Evolutionary conservation across 2,329 filamentous ascomycete species (phyloP).

Genomic region (Colletotrichum cordylinicola): DNA sequence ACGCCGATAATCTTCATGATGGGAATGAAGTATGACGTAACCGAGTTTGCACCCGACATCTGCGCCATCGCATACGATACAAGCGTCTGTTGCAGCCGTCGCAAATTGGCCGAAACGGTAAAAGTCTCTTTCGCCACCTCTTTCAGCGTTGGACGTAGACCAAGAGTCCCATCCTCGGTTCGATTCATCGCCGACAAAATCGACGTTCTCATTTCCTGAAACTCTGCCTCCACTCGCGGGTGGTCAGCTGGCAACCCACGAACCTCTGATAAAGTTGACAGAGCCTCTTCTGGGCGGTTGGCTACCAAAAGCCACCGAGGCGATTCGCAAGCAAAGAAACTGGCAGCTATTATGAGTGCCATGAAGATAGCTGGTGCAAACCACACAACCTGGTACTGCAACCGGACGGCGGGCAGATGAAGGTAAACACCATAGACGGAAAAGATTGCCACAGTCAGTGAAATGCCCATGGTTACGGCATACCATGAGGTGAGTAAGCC

Average conservation of each 20-base stretch:
- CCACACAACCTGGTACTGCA: not conserved
- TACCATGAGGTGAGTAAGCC: conserved; percentile 38
- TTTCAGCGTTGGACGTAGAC: not conserved
- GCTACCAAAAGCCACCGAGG: conserved; percentile 41
- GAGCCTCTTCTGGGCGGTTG: conserved; percentile 31
- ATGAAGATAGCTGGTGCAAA: not conserved
- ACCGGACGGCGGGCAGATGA: not conserved
- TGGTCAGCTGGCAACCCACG: not conserved
- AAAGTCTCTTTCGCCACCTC: conserved; percentile 37
- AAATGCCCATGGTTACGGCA: conserved; percentile 30
- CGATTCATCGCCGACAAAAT: not conserved
- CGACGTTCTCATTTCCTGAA: not conserved
- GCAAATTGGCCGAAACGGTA: conserved; percentile 38
- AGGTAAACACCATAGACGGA: not conserved
- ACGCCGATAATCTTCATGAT: conserved; percentile 43
- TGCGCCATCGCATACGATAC: conserved; percentile 44
- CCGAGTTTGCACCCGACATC: conserved; percentile 47
- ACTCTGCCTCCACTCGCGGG: not conserved
- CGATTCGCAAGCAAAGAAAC: conserved; percentile 40
- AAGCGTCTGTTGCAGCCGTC: conserved; percentile 42
- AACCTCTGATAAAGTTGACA: not conserved
- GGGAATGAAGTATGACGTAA: conserved; percentile 48
- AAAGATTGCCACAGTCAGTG: not conserved
- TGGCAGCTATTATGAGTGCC: conserved; percentile 12
- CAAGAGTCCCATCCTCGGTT: not conserved